A percentile compares a stretch with the other conserved stretches of the same genome.
Evolutionary conservation across 345 rosid species (phyloP).

Genomic region (Microthlaspi erraticum): DNA sequence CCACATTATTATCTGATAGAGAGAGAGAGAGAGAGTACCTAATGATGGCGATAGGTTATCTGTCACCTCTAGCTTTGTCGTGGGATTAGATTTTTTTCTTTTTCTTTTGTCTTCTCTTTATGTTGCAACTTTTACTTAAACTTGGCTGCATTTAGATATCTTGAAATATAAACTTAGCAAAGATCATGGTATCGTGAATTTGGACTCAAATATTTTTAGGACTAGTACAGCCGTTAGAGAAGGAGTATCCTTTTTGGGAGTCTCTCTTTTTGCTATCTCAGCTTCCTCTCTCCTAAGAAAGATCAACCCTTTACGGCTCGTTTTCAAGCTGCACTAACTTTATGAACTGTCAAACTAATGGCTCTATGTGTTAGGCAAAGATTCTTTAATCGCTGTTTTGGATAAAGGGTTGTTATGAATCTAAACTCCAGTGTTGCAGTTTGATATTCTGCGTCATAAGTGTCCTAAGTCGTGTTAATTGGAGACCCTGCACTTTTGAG

Average conservation of each 20-base stretch:
- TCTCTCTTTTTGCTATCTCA: background rate
- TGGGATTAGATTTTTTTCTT: background rate
- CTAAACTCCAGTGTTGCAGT: background rate
- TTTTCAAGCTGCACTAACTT: background rate
- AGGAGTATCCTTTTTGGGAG: background rate
- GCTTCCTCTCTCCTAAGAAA: background rate
- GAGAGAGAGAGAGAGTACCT: background rate
- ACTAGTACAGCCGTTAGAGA: background rate
- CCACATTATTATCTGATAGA: background rate
- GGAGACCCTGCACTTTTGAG: conserved; percentile 4
- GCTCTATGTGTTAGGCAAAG: background rate
- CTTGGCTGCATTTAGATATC: conserved; percentile 1
- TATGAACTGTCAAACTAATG: background rate
- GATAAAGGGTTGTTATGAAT: background rate
- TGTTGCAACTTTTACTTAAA: background rate
- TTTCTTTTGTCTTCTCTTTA: no score
- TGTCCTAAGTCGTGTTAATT: background rate
- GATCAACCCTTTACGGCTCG: background rate
- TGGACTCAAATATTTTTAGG: background rate
- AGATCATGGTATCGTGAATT: background rate
- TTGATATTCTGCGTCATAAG: background rate
- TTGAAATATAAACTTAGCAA: background rate
- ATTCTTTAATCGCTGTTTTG: background rate
- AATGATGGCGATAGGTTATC: background rate
- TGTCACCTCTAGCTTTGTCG: background rate